These are phyloP conservation scores for Aspergillus felis DNA, from an alignment of 2,329 filamentous ascomycete genomes.

Conservation along the genomic window DNA sequence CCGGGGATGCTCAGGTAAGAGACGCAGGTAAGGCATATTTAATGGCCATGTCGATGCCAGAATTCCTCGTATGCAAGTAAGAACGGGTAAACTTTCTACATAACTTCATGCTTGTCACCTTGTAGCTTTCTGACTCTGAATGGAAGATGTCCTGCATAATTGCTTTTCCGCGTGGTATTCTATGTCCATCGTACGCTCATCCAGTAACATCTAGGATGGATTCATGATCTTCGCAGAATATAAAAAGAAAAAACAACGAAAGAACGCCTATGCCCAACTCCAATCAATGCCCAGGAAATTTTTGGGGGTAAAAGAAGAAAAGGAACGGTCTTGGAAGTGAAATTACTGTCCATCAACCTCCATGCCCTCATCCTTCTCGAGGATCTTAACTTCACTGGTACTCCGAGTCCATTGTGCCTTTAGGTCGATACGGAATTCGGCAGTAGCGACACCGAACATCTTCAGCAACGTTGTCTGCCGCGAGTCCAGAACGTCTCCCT, in stretches of 20 bases:
- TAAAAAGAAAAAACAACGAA: slow-evolving; percentile 17
- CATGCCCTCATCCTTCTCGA: slow-evolving; percentile 39
- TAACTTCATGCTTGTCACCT: neutral
- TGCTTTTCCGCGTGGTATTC: slow-evolving; percentile 27
- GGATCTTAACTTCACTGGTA: slow-evolving; percentile 37
- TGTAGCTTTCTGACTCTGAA: neutral
- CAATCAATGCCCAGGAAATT: slow-evolving; percentile 34
- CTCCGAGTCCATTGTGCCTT: slow-evolving; percentile 58
- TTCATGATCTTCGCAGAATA: slow-evolving; percentile 13
- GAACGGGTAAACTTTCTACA: slow-evolving; percentile 13
- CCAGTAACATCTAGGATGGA: slow-evolving; percentile 19
- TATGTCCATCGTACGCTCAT: slow-evolving; percentile 32
- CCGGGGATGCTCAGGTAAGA: slow-evolving; percentile 36
- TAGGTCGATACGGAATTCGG: slow-evolving; percentile 81
- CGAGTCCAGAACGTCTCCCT: slow-evolving; percentile 81
- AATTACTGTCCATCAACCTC: slow-evolving; percentile 37
- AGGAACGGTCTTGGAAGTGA: slow-evolving; percentile 15
- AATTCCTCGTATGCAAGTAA: slow-evolving; percentile 18
- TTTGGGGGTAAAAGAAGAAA: slow-evolving; percentile 19
- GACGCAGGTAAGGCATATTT: slow-evolving; percentile 41
- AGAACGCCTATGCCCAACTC: slow-evolving; percentile 35
- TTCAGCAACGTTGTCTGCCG: slow-evolving; percentile 91
- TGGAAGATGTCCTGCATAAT: slow-evolving; percentile 10
- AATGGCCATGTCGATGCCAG: slow-evolving; percentile 23
- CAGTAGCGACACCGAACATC: slow-evolving; percentile 84